Percentiles rank a stretch among this genome's conserved stretches.
These are phyloP conservation scores for Crithidia brevicula DNA, from an alignment of 208 protist species.

Conservation along the genomic window DNA sequence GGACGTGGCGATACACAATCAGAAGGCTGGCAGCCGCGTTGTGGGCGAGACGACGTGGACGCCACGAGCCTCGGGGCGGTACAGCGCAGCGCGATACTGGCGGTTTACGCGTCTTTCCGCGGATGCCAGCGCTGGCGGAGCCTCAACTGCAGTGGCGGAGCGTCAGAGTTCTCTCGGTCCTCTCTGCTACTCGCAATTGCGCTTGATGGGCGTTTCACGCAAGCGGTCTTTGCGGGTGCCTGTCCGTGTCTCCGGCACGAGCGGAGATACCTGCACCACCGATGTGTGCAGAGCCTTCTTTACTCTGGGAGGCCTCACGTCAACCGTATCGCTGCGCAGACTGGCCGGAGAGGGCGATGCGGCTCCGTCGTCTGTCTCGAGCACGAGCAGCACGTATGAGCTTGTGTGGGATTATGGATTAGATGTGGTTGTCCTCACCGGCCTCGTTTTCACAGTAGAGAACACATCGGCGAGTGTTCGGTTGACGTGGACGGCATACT, in stretches of 20 bases:
- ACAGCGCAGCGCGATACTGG: slow-evolving; percentile 25
- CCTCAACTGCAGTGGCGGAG: too few relatives aligned
- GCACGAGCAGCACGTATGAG: slow-evolving; percentile 11
- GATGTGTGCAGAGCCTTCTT: slow-evolving; percentile 24
- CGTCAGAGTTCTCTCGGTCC: background rate
- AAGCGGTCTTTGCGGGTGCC: slow-evolving; percentile 9
- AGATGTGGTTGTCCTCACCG: slow-evolving; percentile 15
- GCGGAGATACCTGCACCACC: background rate
- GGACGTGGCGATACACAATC: slow-evolving; percentile 26
- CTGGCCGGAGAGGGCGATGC: background rate
- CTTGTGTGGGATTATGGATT: slow-evolving; percentile 37
- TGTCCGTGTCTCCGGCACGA: slow-evolving; percentile 9
- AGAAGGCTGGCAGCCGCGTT: slow-evolving; percentile 13
- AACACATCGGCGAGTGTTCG: background rate
- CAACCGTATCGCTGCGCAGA: slow-evolving; percentile 6
- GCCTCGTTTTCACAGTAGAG: slow-evolving; percentile 18
- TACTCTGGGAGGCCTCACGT: background rate
- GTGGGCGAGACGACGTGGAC: slow-evolving; percentile 22
- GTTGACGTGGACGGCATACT: slow-evolving; percentile 26
- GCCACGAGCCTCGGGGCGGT: slow-evolving; percentile 9
- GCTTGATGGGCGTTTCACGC: slow-evolving; percentile 21
- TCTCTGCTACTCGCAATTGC: slow-evolving; percentile 31
- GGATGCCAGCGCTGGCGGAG: background rate
- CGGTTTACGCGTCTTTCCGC: slow-evolving; percentile 5
- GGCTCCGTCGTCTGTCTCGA: background rate